Evolutionary conservation across 345 rosid genomes (phyloP).

Genomic region (Moricandia moricandioides): DNA sequence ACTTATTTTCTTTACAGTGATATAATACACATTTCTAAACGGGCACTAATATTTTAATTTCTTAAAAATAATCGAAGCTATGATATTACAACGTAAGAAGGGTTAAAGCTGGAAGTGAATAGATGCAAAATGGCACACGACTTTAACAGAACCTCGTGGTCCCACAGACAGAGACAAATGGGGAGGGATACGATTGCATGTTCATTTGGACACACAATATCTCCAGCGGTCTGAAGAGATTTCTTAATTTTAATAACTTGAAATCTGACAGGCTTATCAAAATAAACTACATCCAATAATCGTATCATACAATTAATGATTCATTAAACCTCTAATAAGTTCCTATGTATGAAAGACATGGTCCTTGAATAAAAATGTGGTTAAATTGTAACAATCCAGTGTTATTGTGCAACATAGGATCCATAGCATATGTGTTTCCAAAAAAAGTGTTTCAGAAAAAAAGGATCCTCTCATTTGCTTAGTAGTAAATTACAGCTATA

Average conservation of each 20-base stretch:
- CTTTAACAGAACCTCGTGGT: background rate
- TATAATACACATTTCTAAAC: background rate
- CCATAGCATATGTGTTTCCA: no score
- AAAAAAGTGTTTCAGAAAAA: no score
- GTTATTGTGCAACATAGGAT: background rate
- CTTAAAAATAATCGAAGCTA: background rate
- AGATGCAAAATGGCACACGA: background rate
- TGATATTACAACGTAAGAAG: background rate
- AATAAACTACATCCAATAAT: background rate
- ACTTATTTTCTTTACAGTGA: background rate
- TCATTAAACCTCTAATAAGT: background rate
- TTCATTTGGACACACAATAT: conserved; percentile 5
- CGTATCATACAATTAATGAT: background rate
- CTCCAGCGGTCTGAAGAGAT: background rate
- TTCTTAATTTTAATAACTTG: background rate
- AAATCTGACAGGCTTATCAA: background rate
- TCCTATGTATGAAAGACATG: background rate
- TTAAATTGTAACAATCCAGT: background rate
- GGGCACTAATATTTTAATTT: background rate
- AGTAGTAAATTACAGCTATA: background rate
- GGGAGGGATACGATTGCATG: conserved; percentile 21
- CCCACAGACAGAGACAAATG: conserved; percentile 14
- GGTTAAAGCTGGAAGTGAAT: background rate
- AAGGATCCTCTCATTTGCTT: background rate
- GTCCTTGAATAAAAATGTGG: background rate